Base-by-base conservation (phyloP, 176 grass and related monocot genomes). In the Eremochloa ophiuroides region DNA sequence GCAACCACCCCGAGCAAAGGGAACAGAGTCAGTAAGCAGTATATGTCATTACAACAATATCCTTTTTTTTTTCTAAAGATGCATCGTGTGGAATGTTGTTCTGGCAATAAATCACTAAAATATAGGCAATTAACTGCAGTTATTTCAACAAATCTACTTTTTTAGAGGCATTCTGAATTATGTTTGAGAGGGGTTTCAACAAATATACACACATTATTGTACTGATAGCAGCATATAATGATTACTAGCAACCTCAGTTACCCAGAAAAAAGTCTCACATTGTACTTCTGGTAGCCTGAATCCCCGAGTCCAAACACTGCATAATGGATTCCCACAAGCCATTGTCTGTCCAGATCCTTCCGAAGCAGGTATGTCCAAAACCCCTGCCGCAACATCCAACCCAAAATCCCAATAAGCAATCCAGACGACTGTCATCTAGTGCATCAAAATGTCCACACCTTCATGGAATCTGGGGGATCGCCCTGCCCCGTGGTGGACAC, bases 251-350 rank as follows among this genome's bases (percentile, higher is more conserved):
- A 62, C 40, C 23, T 84, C 40, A 62, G 62, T 33, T 42, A 35
- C 9, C 16, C 22, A 43, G 14, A 22, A 15, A 47, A 65, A 62
- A 48, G 8, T 16, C 83, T 91, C 68, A 94, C 95, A 80, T 94
- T 98, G 84, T 98, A 98, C 84, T 98, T 98, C 75, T 93, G 95
- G 84, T 94, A 98, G 7, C 95, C 92, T n/a, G 95, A 98, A 85
- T 98, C 95, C 4, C 92, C 88, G 10, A 98, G 83, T 20, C 95
- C 95, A 85, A 98, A 95, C 28, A 98, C 95, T 15, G 95, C 88
- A 82, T 91, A 88, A 18, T 43, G 72, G 73, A 95, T 39, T 6
- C 88, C 92, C 72, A 84, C 39, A 22, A 98, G 82, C 95, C 92
- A 98, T 70, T 68, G 63, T 13, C 48, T 61, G 22, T 82, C 59